A percentile compares a stretch with the other conserved stretches of the same genome.
These are phyloP conservation scores for Irpex lacteus DNA, from an alignment of 1,284 basidiomycete genomes.

Conservation along the genomic window DNA sequence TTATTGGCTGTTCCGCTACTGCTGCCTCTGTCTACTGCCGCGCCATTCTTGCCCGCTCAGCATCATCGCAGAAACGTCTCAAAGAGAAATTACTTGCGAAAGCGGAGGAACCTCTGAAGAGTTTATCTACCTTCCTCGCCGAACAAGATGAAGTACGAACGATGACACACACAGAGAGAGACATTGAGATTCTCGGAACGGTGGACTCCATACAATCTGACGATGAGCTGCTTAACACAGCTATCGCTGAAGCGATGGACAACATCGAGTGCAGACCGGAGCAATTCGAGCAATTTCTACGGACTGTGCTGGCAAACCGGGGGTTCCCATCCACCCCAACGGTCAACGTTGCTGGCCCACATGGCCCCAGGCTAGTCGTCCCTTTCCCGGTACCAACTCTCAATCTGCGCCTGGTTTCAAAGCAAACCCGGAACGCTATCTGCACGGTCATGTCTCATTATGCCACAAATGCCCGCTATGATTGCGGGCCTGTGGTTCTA, in stretches of 20 bases:
- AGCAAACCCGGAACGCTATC: too few relatives aligned
- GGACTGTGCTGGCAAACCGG: too few relatives aligned
- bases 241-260: not conserved
- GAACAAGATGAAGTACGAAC: not conserved
- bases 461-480: too few relatives aligned
- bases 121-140: not conserved
- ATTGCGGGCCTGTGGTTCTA: too few relatives aligned
- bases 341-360: too few relatives aligned
- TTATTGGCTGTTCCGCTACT: not conserved
- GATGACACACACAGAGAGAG: not conserved
- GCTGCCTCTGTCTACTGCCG: not conserved
- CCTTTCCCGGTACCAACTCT: too few relatives aligned
- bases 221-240: not conserved
- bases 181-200: not conserved
- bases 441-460: too few relatives aligned
- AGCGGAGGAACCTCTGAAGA: not conserved
- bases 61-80: not conserved
- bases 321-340: too few relatives aligned
- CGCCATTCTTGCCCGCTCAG: not conserved
- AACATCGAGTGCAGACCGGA: not conserved
- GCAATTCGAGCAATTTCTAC: too few relatives aligned
- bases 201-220: not conserved
- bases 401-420: too few relatives aligned
- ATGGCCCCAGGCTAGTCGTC: too few relatives aligned
- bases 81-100: not conserved